Base-by-base conservation (phyloP, 805 yeast species). In the Wickerhamiella slavikovae region DNA sequence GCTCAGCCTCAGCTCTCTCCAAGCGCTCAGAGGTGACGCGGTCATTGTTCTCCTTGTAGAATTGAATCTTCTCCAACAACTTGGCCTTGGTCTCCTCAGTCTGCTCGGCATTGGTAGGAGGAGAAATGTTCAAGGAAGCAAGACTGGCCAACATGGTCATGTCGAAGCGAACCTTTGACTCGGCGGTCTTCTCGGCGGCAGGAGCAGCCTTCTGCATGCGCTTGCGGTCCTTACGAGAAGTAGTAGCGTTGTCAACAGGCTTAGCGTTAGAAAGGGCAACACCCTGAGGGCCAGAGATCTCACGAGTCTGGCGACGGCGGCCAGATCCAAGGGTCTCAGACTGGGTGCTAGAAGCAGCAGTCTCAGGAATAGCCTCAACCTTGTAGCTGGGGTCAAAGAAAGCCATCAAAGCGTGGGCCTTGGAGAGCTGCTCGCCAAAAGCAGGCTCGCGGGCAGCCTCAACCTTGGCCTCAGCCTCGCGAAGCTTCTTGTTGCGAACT, bases 321-420 rank as follows among this genome's bases (percentile, higher is more conserved):
- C 25, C 18, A 3, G 40, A 37, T n/a, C n/a, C n/a, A 12, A 39
- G 38, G 7, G 44, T 40, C 15, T 18, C 17, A 9, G 17, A 11
- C 16, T 21, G 17, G 15, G 12, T 13, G 24, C 44, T 35, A 21
- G 47, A 38, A 25, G 49, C 42, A 34, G 48, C 45, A 37, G 48
- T 45, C 17, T 47, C 49, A 24, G 47, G 50, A 19, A 47, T 31
- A 18, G 52, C 27, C 25, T 39, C 43, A 30, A 47, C 47, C 45
- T 69, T 78, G 54, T 67, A 71, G 27, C 72, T 48, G 41, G 91
- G 89, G 48, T 82, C 93, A 42, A 89, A 78, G 54, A 67, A 67
- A 22, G 57, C 47, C 49, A 83, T 62, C 48, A 82, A 62, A 32
- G 64, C 58, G 52, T 82, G 78, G 45, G 89, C 76, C 38, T 73